Evolutionary conservation across 1,284 basidiomycete species (phyloP), one percentile per base, ranked within the genome.

Genomic region (Bondarzewia mesenterica): DNA sequence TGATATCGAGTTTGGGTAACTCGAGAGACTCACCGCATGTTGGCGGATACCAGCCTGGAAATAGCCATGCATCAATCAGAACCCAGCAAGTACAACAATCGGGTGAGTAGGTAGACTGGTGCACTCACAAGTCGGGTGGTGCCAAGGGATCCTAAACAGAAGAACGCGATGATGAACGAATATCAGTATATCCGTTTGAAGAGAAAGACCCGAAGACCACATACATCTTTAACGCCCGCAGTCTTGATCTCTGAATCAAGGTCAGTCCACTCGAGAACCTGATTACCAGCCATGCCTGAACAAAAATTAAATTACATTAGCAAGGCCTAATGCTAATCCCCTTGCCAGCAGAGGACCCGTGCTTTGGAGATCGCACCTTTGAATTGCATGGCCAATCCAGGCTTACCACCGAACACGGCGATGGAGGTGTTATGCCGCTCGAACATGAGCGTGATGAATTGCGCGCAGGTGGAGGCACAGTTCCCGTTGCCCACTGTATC

Each of bases 161-260:
- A 5, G 15, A 7, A 16, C 26, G 20, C 20, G 12, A n/a, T 32
- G 18, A 44, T 14, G 46, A 16, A 27, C 14, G 10, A 38, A 40
- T 4, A 4, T 32, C 29, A 32, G n/a, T n/a, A n/a, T n/a, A n/a
- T n/a, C n/a, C n/a, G n/a, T 35, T 8, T 35, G 32, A n/a, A n/a
- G 32, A n/a, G 10, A 35, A 35, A 35, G 32, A 8, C 20, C 44
- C 40, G 5, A 7, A 66, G 12, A 32, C 29, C 12, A n/a, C 75
- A 58, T 52, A 80, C 78, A 53, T 72, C 61, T 57, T 80, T 73
- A 45, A 82, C 54, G 23, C 73, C 71, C 25, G 78, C 77, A 2
- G 79, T 80, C 70, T 81, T 81, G 56, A 82, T 75, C 57, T 82
- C 80, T 5, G 72, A 72, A 54, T 82, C 79, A 37, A 85, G 63